Evolutionary conservation across 768 basidiomycete species (phyloP), one percentile per base, ranked within the genome.

Genomic region (Dendrothele bispora): DNA sequence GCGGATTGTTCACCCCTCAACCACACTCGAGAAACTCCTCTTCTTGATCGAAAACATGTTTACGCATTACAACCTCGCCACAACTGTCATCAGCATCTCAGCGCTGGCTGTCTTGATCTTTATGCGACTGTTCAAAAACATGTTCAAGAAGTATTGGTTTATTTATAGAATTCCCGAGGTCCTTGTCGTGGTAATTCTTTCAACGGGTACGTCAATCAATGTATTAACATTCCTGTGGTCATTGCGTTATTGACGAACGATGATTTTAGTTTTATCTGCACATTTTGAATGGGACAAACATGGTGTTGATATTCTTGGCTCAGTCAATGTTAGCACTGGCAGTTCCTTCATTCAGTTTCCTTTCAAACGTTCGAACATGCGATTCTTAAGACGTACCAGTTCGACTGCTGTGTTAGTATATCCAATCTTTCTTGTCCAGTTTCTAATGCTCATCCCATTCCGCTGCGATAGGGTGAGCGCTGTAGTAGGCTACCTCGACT

Each of bases 401-500:
- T 86, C 88, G 2, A 92, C 90, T 2, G 87, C 92, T 4, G 78
- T 90, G 87, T 87, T 61, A 58, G 71, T 53, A 2, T 18, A 22
- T 39, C 26, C n/a, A 12, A 40, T 15, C 27, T 35, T 26, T 25
- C 28, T 20, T 35, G 17, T 17, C 25, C 14, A 17, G 37, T 15
- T 30, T 34, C 8, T 38, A 18, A 35, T 39, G 3, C 46, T 10
- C 34, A 39, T 11, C 6, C 42, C 24, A n/a, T 44, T 39, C 26
- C 24, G 47, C 28, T 27, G 40, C n/a, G 24, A 32, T 55, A 90
- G 88, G 26, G 62, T 93, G 43, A 86, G 91, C 41, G 80, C 88
- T 0, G 77, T 95, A 34, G 78, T 92, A 18, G 97, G 97, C 1
- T 97, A 95, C 63, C 71, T 99, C 51, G 95, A 99, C 63, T 91